Evolutionary conservation across 139 green algal genomes (phyloP).

Genomic region (Chlorella sorokiniana): DNA sequence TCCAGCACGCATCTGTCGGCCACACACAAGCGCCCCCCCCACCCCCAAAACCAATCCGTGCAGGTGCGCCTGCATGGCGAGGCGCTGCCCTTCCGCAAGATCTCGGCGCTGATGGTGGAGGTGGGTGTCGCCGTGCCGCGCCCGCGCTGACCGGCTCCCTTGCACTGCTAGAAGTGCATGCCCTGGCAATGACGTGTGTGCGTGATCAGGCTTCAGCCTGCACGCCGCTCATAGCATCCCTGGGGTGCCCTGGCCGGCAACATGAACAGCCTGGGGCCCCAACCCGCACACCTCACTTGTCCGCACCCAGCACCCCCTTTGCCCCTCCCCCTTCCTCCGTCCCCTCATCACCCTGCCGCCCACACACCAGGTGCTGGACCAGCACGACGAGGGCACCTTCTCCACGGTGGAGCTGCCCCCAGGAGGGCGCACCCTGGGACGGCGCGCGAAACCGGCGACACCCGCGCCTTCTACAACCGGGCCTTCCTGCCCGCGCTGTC

Average conservation of each 20-base stretch:
- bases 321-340: not conserved
- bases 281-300: not conserved
- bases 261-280: not conserved
- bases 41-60: no score
- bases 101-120: slow-evolving; percentile 10
- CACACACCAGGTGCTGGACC: slow-evolving; percentile 2
- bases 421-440: not conserved
- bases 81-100: slow-evolving; percentile 15
- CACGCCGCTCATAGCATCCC: no score
- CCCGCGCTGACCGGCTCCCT: not conserved
- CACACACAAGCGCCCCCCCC: no score
- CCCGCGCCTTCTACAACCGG: slow-evolving; percentile 32
- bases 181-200: not conserved
- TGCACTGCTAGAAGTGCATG: not conserved
- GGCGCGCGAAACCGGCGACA: slow-evolving; percentile 8
- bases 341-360: no score
- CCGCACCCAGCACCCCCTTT: not conserved
- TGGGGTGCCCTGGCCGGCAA: no score
- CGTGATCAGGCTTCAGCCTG: no score
- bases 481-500: slow-evolving; percentile 21
- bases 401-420: slow-evolving; percentile 11
- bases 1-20: no score
- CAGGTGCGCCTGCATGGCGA: slow-evolving; percentile 28
- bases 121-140: not conserved
- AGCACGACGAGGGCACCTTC: slow-evolving; percentile 23